Evolutionary conservation across 1,284 basidiomycete species (phyloP), one percentile per base, ranked within the genome.

Genomic region (Rhodotorula sp.): DNA sequence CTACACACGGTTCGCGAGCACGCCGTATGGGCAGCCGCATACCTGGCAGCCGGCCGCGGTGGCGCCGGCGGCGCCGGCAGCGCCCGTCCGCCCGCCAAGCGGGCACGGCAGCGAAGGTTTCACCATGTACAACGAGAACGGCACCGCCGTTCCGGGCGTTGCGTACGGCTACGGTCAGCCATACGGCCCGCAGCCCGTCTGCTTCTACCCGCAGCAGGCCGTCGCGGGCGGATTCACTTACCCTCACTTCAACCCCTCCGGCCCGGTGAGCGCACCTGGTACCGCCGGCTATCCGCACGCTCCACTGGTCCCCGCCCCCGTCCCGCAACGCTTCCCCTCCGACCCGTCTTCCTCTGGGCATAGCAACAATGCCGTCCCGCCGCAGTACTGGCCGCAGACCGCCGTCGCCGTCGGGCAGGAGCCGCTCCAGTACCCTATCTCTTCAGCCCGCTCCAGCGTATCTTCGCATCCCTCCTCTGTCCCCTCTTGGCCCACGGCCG

Each of bases 381-480:
- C n/a, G 13, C 50, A 27, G 0, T 51, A 51, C 50, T 51, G n/a
- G 50, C 50, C 50, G 13, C 50, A 29, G 50, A 10, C 50, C 32
- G 32, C 10, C n/a, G 10, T 21, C 19, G 48, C n/a, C 37, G 36
- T 37, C 39, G 25, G 22, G 29, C 32, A 22, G 9, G 29, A 22
- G 32, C 3, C 17, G 29, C 29, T 66, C 29, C 22, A 19, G 0
- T 70, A 70, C 29, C 64, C 69, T 36, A 70, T 70, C 54, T 59
- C 67, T 25, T 70, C 69, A 17, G 39, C n/a, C 9, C 57, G 57
- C 13, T 58, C 57, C 4, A 58, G 57, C 41, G 19, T 32, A 2
- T 36, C 69, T 15, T 56, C 55, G 36, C 55, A 37, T 27, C 36
- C 36, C 27, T 58, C 57, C n/a, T 29, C 57, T 19, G 39, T 29